Base-by-base conservation (phyloP, 129 eudicot genomes). In the Heracleum sosnowskyi region DNA sequence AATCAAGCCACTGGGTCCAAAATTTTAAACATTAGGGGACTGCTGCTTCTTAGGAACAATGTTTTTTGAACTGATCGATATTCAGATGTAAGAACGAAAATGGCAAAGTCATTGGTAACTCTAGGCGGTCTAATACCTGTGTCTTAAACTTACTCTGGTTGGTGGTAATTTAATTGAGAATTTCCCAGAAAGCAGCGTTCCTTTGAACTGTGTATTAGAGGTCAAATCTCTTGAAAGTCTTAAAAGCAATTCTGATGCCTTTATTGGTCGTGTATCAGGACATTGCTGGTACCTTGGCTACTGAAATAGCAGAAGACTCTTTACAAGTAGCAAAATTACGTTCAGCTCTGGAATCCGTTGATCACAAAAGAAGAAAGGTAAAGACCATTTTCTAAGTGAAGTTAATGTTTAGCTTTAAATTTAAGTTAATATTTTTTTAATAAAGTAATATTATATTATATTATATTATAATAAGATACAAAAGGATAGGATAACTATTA, bases 281-380 rank as follows among this genome's bases (percentile, higher is more conserved):
- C 86, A 95, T 95, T 86, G 97, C 99, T 7, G 97, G 94, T 81
- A 95, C 99, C 68, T 86, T 95, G 88, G 94, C 99, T 71, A 85
- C 92, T 9, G 99, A 95, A 88, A 84, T 82, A 44, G 99, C 99
- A 62, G 96, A 90, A 33, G 97, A 95, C 83, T 76, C 90, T 4
- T 84, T 92, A 40, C 99, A 95, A 83, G 99, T 95, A 69, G 89
- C 92, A 40, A 95, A 95, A 84, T 83, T 95, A 71, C 94, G 97
- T 79, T 92, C 97, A 31, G 99, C 99, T 70, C 88, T 95, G 22
- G 99, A 95, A 86, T 95, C 99, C 49, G 97, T 95, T 68, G 96
- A 95, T 82, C 99, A 95, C 90, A 95, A 95, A 91, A 92, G 99
- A 89, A 87, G 97, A 75, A 95, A 92, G 96, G 99, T 91, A 69